Base-by-base conservation (phyloP, 257 asterid genomes). In the Asclepias syriaca region DNA sequence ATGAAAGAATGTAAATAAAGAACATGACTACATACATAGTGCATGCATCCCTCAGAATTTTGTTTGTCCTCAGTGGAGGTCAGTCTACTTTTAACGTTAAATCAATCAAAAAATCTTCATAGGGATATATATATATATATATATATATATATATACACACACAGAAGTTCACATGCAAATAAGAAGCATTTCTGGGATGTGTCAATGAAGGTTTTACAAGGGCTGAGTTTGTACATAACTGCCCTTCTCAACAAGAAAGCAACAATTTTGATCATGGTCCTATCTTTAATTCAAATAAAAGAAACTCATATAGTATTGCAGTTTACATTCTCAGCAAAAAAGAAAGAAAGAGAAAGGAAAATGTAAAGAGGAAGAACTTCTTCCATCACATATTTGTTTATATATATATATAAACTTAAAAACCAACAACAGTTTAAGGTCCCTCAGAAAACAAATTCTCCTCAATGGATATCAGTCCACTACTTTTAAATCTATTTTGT, bases 71-170 rank as follows among this genome's bases (percentile, higher is more conserved):
- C 85, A 81, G 70, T 6, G 19, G 48, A 13, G 16, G n/a, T 84
- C 87, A 84, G 85, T 65, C 85, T 81, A 84, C 85, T 83, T 83
- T 83, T 84, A 84, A 78, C 80, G 80, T 81, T 67, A 55, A 60
- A 56, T 68, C n/a, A 15, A 74, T 39, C 24, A 65, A 65, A n/a
- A 21, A 63, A 5, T 81, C 87, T 61, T 84, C 84, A 81, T 1
- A 6, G 87, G 82, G 80, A 84, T 76, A 69, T 60, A 27, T 0
- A 40, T 5, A 40, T 0, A 27, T 0, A 40, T 5, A 40, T 0
- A 27, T 24, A 27, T 24, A 84, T 76, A 69, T 60, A 27, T 0
- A 40, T 1, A 40, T 0, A 27, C 16, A 50, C 19, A 50, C n/a
- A 50, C 6, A 50, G 2, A 11, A n/a, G 60, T 7, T n/a, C 2